A percentile compares a stretch with the other conserved stretches of the same genome.
These are phyloP conservation scores for Cutaneotrichosporon sp. DNA, from an alignment of 1,284 basidiomycete genomes.

Conservation along the genomic window DNA sequence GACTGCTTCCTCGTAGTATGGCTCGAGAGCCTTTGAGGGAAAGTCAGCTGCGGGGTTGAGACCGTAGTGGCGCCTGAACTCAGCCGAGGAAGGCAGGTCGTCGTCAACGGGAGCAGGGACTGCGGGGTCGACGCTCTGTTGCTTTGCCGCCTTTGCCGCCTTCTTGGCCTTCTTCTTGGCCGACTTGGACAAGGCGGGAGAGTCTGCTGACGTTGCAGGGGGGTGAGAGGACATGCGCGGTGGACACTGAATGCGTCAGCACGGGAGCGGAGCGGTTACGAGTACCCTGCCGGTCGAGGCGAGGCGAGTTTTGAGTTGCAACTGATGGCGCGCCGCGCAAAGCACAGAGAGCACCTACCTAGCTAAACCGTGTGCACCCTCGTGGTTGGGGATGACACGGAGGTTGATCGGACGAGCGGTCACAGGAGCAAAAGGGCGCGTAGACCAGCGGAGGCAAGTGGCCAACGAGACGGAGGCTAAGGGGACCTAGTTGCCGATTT, in stretches of 20 bases:
- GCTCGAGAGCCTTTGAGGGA: conserved; percentile 1
- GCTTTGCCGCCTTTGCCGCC: conserved; percentile 36
- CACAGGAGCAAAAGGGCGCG: background rate
- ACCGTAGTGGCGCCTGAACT: background rate
- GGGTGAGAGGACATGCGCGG: conserved; percentile 43
- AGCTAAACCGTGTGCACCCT: conserved; percentile 32
- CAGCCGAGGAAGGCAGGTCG: background rate
- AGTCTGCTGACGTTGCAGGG: conserved; percentile 26
- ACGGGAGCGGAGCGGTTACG: background rate
- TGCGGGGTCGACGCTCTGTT: conserved; percentile 9
- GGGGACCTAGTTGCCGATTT: background rate
- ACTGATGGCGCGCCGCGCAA: background rate
- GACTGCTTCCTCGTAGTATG: conserved; percentile 17
- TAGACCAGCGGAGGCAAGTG: background rate
- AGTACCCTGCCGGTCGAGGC: background rate
- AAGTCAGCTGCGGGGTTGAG: conserved; percentile 12
- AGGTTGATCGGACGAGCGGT: conserved; percentile 11
- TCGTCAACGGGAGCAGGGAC: conserved; percentile 1
- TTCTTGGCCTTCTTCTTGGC: conserved; percentile 53
- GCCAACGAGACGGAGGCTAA: background rate
- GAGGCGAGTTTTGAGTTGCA: background rate
- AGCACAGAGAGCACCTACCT: conserved; percentile 18
- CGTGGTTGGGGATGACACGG: conserved; percentile 23
- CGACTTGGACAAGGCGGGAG: conserved; percentile 47
- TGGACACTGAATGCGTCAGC: conserved; percentile 22